These are phyloP conservation scores for Pelargonium citronellum DNA, from an alignment of 441 rosid species.

Conservation along the genomic window DNA sequence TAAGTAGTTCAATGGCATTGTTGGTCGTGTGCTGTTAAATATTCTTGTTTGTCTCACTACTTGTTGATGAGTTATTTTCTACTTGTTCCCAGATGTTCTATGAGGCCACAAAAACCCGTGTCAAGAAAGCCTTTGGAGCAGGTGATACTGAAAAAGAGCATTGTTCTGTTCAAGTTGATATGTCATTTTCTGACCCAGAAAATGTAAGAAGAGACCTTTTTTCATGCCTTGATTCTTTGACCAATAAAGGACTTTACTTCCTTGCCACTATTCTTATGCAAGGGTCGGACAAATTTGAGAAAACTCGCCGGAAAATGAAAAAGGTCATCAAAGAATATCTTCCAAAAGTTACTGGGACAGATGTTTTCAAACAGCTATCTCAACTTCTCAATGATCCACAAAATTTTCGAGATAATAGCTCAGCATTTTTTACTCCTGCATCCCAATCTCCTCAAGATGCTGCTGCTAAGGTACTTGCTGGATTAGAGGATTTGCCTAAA, in stretches of 20 bases:
- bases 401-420: conserved; percentile 40
- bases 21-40: background rate
- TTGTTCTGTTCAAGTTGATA: conserved; percentile 23
- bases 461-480: conserved; percentile 38
- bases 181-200: conserved; percentile 25
- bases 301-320: conserved; percentile 56
- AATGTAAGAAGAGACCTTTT: conserved; percentile 32
- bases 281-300: conserved; percentile 40
- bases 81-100: conserved; percentile 44
- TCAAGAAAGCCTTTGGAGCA: conserved; percentile 59
- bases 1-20: background rate
- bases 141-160: conserved; percentile 23
- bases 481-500: conserved; percentile 49
- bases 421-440: conserved; percentile 26
- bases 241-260: conserved; percentile 54
- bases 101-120: conserved; percentile 46
- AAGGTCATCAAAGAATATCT: conserved; percentile 43
- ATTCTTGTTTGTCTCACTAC: background rate
- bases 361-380: conserved; percentile 32
- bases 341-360: conserved; percentile 23
- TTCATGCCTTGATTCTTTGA: conserved; percentile 47
- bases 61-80: conserved; percentile 6
- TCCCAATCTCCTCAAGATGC: conserved; percentile 36
- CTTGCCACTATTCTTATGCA: conserved; percentile 42
- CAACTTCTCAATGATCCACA: conserved; percentile 44